These are phyloP conservation scores for Podospora sp. DNA, from an alignment of 495 filamentous ascomycete genomes.

Conservation along the genomic window DNA sequence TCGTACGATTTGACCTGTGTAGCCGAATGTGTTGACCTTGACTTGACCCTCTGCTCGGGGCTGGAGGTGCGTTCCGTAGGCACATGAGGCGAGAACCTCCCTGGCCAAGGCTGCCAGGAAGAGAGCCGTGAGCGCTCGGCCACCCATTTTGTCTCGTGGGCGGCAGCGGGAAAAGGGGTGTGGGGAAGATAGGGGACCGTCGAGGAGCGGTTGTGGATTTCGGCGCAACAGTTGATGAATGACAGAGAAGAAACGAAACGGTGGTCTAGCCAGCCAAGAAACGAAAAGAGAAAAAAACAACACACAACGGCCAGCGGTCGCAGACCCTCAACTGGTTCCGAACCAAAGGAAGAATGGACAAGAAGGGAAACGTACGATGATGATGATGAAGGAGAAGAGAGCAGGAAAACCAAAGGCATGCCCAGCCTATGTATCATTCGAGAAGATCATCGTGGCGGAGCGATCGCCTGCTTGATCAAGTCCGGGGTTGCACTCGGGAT, in stretches of 20 bases:
- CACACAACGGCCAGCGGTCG: constrained; percentile 23
- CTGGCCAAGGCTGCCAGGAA: constrained; percentile 32
- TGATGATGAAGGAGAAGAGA: constrained; percentile 9
- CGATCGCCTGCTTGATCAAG: constrained; percentile 6
- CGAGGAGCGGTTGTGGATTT: not conserved
- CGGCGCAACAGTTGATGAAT: not conserved
- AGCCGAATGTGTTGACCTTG: constrained; percentile 47
- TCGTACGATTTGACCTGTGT: constrained; percentile 46
- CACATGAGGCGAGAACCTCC: constrained; percentile 34
- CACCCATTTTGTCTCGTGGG: constrained; percentile 20
- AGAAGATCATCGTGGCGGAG: constrained; percentile 16
- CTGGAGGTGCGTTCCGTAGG: constrained; percentile 38
- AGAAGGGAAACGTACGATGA: constrained; percentile 24
- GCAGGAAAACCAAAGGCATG: constrained; percentile 1
- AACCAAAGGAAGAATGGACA: constrained; percentile 21
- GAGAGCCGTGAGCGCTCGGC: constrained; percentile 21
- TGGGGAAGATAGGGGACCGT: not conserved
- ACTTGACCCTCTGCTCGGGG: constrained; percentile 40
- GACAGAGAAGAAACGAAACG: constrained; percentile 6
- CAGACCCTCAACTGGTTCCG: constrained; percentile 26
- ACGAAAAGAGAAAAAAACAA: constrained; percentile 9
- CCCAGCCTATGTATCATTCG: constrained; percentile 14
- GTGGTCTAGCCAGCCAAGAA: constrained; percentile 14
- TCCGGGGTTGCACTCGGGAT: constrained; percentile 14
- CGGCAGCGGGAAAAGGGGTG: not conserved